phyloP scores from a whole-genome alignment of 1,139 yeast species.

The Schwanniomyces etchellsii region DNA sequence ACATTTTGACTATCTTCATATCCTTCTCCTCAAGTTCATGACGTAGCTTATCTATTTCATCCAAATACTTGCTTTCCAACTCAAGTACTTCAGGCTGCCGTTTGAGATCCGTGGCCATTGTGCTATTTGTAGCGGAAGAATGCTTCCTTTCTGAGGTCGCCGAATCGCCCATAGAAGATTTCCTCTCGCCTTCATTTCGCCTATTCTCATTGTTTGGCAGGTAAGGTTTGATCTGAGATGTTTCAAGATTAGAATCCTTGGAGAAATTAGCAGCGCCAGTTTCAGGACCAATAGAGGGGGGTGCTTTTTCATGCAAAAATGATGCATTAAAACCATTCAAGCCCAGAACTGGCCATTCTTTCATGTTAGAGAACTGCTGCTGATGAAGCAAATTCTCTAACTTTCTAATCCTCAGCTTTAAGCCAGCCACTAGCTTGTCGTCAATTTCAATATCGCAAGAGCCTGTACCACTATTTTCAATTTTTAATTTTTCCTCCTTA shows the following conservation, averaged over 20 bases:
- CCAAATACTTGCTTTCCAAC: constrained; percentile 3
- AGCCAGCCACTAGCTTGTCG: constrained; percentile 44
- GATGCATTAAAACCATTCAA: constrained; percentile 3
- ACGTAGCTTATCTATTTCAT: constrained; percentile 3
- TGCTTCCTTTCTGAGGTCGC: constrained; percentile 39
- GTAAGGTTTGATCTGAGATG: too few species aligned
- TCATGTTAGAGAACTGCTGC: constrained; percentile 51
- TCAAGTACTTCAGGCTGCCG: constrained; percentile 10
- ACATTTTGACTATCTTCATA: not conserved
- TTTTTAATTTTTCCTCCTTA: not conserved
- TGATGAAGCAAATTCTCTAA: constrained; percentile 65
- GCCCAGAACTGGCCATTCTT: constrained; percentile 48
- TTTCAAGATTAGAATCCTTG: not conserved
- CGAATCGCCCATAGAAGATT: constrained; percentile 24
- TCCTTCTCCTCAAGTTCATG: not conserved
- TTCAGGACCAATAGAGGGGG: too few species aligned
- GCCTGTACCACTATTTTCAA: not conserved
- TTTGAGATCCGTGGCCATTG: constrained; percentile 27
- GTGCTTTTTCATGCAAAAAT: too few species aligned
- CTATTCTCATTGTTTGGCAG: not conserved
- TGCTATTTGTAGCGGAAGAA: constrained; percentile 25
- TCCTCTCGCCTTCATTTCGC: not conserved
- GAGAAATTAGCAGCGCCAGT: not conserved
- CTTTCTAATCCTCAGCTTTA: constrained; percentile 54
- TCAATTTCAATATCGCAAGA: constrained; percentile 20